Evolutionary conservation across 306 rosid species (phyloP).

Genomic region (Fagus crenata): DNA sequence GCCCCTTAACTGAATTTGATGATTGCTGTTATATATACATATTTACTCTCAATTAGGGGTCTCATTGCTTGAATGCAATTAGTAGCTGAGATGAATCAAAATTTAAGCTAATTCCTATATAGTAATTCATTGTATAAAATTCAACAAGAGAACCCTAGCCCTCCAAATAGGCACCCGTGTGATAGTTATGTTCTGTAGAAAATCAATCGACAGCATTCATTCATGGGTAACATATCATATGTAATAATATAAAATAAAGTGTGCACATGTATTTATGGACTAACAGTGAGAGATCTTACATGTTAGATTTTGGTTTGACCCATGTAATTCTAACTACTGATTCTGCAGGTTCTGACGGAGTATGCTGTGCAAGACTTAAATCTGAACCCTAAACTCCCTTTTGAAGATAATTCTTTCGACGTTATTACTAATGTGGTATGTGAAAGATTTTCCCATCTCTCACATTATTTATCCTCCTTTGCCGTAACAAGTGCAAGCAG

Average conservation of each 20-base stretch:
- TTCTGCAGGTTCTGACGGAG: slow-evolving; percentile 67
- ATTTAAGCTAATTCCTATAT: background rate
- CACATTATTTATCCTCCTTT: background rate
- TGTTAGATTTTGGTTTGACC: background rate
- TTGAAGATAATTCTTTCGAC: slow-evolving; percentile 71
- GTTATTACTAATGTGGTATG: slow-evolving; percentile 76
- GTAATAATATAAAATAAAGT: background rate
- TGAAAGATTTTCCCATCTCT: slow-evolving; percentile 1
- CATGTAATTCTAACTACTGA: slow-evolving; percentile 24
- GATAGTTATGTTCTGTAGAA: background rate
- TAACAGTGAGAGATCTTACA: background rate
- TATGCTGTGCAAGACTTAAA: slow-evolving; percentile 70
- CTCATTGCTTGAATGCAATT: background rate
- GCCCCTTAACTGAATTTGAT: background rate
- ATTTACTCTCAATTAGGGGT: background rate
- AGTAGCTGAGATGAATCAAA: background rate
- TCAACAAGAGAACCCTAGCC: background rate
- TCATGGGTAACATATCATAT: background rate
- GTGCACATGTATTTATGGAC: background rate
- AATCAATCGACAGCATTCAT: background rate
- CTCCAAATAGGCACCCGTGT: background rate
- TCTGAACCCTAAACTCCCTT: slow-evolving; percentile 63
- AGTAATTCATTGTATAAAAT: background rate
- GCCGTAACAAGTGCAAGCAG: slow-evolving; percentile 15
- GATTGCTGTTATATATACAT: background rate